Percentiles rank a stretch among this genome's conserved stretches.
phyloP scores from a whole-genome alignment of 148 eudicot genomes.

The Rhododendron mucronatum region DNA sequence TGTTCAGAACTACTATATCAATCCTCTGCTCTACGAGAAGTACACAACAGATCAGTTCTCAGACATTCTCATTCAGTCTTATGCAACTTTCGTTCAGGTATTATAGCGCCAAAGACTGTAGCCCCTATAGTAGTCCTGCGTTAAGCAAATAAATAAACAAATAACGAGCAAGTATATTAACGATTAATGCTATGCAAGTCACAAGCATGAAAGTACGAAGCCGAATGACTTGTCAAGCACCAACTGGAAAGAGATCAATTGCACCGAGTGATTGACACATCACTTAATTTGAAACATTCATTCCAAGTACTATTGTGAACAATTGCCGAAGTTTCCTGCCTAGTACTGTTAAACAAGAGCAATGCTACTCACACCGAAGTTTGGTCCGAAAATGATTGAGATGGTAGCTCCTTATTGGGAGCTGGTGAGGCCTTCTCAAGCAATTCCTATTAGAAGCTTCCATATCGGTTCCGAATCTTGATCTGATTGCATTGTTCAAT shows the following conservation, averaged over 20 bases:
- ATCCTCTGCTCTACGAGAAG: constrained; percentile 50
- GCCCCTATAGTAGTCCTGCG: neutral
- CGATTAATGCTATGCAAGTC: neutral
- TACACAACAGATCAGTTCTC: constrained; percentile 48
- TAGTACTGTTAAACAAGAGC: neutral
- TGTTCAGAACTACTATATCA: constrained; percentile 61
- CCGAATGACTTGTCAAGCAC: neutral
- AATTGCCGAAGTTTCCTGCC: neutral
- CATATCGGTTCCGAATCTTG: neutral
- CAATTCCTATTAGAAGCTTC: neutral
- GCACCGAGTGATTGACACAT: neutral
- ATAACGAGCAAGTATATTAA: neutral
- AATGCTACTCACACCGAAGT: neutral
- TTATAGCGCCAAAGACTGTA: neutral
- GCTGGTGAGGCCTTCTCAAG: neutral
- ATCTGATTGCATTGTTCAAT: neutral
- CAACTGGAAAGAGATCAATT: neutral
- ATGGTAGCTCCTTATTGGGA: neutral
- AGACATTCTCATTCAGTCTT: constrained; percentile 37
- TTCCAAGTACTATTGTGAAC: neutral
- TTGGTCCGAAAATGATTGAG: neutral
- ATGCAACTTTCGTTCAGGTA: constrained; percentile 46
- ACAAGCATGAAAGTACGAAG: neutral
- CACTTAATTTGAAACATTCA: neutral
- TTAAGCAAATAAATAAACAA: neutral